Base-by-base conservation (phyloP, 306 rosid genomes). In the Fragaria vesca region DNA sequence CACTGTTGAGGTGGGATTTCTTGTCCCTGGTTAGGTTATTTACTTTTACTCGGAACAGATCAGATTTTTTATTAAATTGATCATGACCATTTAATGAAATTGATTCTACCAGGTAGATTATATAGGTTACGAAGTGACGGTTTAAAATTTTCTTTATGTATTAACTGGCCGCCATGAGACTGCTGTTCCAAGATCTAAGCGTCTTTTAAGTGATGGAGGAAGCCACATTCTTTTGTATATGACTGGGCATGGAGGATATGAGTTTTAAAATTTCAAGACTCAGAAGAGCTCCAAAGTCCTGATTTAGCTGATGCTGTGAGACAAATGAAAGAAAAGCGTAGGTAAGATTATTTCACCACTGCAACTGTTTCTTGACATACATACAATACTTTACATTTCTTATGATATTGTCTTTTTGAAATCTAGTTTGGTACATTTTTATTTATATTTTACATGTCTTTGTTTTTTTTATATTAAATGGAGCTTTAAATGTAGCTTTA, bases 181-280 rank as follows among this genome's bases (percentile, higher is more conserved):
- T 79, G 90, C 97, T 46, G 95, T 94, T 86, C 98, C 98, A 18
- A 90, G 97, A 87, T 92, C 98, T 34, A 94, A 94, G 85, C 97
- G 97, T 63, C 91, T 94, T 62, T 85, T 94, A 67, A 94, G 98
- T 84, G 98, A 94, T 85, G 97, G 92, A 87, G 98, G 98, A 82
- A 94, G 98, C 81, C 97, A 94, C 86, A 89, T 94, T 80, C 92
- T 94, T 76, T 79, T 94, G 71, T 94, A 94, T 74, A 94, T 94
- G 98, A 94, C 97, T 1, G 98, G 98, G 72, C 98, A 94, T 71
- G 98, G 97, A 18, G 98, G 97, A 76, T 97, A 94, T 85, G 98
- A 90, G 67, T 94, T 88, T 84, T 94, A 88, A 94, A 94, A 84
- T 94, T 92, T 84, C 98, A 94, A 79, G 98, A 94, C 84, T 88